Conservation (phyloP, 768 basidiomycete genomes). For the Trametes cinnabarina region DNA sequence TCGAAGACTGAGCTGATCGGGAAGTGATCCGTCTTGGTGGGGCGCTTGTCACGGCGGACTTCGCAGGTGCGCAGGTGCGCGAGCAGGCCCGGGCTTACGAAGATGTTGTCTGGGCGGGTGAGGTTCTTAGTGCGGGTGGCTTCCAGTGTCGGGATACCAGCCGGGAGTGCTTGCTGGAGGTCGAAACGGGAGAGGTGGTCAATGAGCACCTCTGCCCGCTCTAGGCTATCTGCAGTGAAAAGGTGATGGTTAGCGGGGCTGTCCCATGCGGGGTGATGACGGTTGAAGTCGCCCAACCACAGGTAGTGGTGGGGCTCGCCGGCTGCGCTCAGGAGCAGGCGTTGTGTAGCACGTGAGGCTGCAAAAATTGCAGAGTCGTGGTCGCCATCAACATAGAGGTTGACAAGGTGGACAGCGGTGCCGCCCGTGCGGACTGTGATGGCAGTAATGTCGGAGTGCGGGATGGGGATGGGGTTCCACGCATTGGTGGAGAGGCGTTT, state of each 20-base stretch:
- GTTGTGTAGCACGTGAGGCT: not conserved
- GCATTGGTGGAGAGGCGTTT: slow-evolving; percentile 8
- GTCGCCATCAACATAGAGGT: slow-evolving; percentile 39
- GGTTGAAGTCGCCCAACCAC: slow-evolving; percentile 40
- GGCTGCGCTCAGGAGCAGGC: not conserved
- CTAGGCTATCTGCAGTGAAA: slow-evolving; percentile 31
- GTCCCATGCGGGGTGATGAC: slow-evolving; percentile 42
- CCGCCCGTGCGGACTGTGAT: slow-evolving; percentile 22
- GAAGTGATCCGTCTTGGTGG: slow-evolving; percentile 39
- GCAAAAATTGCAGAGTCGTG: slow-evolving; percentile 22
- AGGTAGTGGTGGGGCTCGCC: slow-evolving; percentile 20
- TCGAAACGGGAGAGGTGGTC: slow-evolving; percentile 23
- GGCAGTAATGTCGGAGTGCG: slow-evolving; percentile 30
- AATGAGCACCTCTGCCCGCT: slow-evolving; percentile 28
- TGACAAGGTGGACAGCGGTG: slow-evolving; percentile 30
- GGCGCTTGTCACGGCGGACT: slow-evolving; percentile 15
- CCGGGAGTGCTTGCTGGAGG: slow-evolving; percentile 36
- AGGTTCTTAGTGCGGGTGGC: slow-evolving; percentile 32
- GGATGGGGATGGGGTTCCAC: slow-evolving; percentile 13
- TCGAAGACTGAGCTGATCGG: slow-evolving; percentile 35
- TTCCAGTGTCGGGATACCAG: slow-evolving; percentile 35
- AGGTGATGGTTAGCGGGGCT: slow-evolving; percentile 32
- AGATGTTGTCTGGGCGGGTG: slow-evolving; percentile 45
- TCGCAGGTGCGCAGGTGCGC: slow-evolving; percentile 31
- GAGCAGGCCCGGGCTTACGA: slow-evolving; percentile 21